These are phyloP conservation scores for Blastocystis sp. DNA, from an alignment of 352 stramenopile genomes.

Conservation along the genomic window DNA sequence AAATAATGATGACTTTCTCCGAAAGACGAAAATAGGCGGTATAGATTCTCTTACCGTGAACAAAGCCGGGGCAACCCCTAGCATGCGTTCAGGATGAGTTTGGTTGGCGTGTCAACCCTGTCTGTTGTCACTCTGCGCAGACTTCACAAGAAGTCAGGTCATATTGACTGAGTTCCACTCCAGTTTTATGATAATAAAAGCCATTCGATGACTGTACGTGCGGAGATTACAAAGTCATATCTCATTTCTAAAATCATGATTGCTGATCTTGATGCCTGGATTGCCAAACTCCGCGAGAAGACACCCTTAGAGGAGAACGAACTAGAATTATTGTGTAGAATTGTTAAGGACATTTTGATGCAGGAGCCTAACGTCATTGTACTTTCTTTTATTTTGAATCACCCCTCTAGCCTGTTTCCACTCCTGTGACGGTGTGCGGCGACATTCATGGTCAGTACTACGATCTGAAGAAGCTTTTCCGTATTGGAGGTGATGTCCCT, in stretches of 20 bases:
- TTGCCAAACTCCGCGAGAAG: conserved; percentile 72
- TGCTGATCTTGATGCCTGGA: conserved; percentile 75
- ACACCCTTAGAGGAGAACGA: conserved; percentile 77
- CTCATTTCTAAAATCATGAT: neutral
- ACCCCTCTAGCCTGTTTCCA: conserved; percentile 65
- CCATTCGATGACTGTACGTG: neutral
- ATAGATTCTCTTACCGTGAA: no score
- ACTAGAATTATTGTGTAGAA: conserved; percentile 79
- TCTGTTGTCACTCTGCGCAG: no score
- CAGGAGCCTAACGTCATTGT: conserved; percentile 73
- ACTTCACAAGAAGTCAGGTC: no score
- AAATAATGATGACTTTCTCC: no score
- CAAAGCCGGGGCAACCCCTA: no score
- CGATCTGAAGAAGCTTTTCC: conserved; percentile 78
- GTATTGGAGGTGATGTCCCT: conserved; percentile 73
- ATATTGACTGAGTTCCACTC: neutral
- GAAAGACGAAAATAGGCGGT: no score
- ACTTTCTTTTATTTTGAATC: neutral
- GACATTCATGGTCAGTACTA: conserved; percentile 83
- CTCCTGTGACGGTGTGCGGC: conserved; percentile 77
- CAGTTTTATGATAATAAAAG: neutral
- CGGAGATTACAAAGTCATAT: neutral
- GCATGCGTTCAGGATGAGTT: no score
- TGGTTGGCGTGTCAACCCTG: no score
- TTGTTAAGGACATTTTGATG: conserved; percentile 79